These are phyloP conservation scores for Hypholoma sublateritium DNA, from an alignment of 768 basidiomycete genomes.

Conservation along the genomic window DNA sequence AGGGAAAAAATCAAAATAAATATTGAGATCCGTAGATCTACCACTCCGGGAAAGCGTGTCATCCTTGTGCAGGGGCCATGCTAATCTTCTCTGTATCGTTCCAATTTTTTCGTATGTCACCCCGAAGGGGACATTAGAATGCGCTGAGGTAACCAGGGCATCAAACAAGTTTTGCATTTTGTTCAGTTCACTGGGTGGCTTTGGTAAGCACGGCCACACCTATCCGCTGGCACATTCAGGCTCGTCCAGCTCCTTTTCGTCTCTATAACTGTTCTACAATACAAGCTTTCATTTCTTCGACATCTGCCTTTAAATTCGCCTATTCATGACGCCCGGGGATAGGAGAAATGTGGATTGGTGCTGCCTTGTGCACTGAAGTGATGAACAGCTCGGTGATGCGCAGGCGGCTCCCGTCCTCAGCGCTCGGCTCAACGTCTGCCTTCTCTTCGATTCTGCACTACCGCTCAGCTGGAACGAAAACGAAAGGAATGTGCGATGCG, in stretches of 20 bases:
- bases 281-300: neutral
- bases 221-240: neutral
- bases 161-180: constrained; percentile 22
- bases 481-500: neutral
- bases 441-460: constrained; percentile 1
- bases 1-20: constrained; percentile 37
- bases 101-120: constrained; percentile 98
- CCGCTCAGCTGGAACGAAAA: neutral
- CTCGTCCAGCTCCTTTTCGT: neutral
- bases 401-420: constrained; percentile 2
- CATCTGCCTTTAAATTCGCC: constrained; percentile 23
- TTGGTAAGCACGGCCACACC: neutral
- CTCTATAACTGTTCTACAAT: neutral
- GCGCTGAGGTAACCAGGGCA: constrained; percentile 57
- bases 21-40: constrained; percentile 58
- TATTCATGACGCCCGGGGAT: neutral
- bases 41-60: no score
- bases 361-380: constrained; percentile 14
- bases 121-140: constrained; percentile 73
- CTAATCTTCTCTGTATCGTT: constrained; percentile 99
- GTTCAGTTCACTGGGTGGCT: constrained; percentile 20
- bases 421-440: neutral
- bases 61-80: constrained; percentile 99
- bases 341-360: constrained; percentile 11
- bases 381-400: constrained; percentile 16